A percentile compares a stretch with the other conserved stretches of the same genome.
These are phyloP conservation scores for Fusarium heterosporum DNA, from an alignment of 2,329 filamentous ascomycete species.

Conservation along the genomic window DNA sequence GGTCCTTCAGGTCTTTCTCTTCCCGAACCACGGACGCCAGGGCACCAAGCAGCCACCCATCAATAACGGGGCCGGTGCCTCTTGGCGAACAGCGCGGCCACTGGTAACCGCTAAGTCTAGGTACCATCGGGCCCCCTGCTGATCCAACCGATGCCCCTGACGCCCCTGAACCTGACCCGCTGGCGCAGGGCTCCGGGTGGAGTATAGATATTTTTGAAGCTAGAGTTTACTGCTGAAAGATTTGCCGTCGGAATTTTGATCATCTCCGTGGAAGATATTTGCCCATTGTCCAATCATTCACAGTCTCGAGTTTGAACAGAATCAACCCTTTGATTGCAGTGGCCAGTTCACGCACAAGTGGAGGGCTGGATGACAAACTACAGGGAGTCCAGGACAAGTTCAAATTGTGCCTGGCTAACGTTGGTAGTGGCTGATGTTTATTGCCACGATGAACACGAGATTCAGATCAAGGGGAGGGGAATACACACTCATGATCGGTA, in stretches of 20 bases:
- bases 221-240: constrained; percentile 1
- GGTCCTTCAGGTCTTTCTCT: neutral
- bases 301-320: neutral
- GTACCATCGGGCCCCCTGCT: constrained; percentile 36
- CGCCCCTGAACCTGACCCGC: constrained; percentile 5
- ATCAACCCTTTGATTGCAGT: neutral
- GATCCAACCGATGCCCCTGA: constrained; percentile 20
- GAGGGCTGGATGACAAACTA: constrained; percentile 13
- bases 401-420: constrained; percentile 30
- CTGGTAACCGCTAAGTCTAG: constrained; percentile 39
- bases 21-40: neutral
- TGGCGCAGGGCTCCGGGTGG: constrained; percentile 11
- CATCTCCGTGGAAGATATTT: constrained; percentile 6
- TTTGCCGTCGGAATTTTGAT: constrained; percentile 3
- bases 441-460: constrained; percentile 17
- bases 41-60: constrained; percentile 21
- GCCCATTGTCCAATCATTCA: constrained; percentile 13
- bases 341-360: constrained; percentile 12
- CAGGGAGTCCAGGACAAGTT: constrained; percentile 7
- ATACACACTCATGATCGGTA: neutral
- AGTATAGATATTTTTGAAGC: constrained; percentile 14
- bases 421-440: constrained; percentile 19
- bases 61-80: constrained; percentile 25
- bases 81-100: constrained; percentile 34
- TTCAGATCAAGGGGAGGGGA: neutral